Percentiles rank a stretch among this genome's conserved stretches.
Conservation (phyloP, 1,284 basidiomycete genomes). For the Erythrobasidium hasegawianum region DNA sequence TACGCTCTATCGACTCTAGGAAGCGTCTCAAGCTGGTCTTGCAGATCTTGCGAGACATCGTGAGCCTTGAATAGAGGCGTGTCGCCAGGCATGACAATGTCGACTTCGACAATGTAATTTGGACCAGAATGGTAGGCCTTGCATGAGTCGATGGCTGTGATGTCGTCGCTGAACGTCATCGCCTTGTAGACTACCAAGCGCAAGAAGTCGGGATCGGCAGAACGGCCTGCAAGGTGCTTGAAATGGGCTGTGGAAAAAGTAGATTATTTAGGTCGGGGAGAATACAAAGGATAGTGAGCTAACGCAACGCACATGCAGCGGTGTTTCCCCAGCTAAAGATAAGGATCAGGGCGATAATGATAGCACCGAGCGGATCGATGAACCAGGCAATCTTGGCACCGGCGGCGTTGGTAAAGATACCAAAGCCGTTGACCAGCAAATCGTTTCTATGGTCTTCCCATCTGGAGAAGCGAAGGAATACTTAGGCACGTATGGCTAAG, state of each 20-base stretch:
- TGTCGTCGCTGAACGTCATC: conserved; percentile 78
- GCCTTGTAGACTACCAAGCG: conserved; percentile 86
- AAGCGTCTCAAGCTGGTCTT: conserved; percentile 88
- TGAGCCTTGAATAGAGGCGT: conserved; percentile 90
- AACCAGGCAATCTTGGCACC: conserved; percentile 84
- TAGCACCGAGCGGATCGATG: conserved; percentile 60
- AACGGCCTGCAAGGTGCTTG: conserved; percentile 71
- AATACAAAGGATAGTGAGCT: not conserved
- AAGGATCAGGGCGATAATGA: conserved; percentile 65
- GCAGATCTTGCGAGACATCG: conserved; percentile 78
- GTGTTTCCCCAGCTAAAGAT: conserved; percentile 67
- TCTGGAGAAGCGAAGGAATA: conserved; percentile 11
- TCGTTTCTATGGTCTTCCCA: conserved; percentile 39
- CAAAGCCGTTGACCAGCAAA: conserved; percentile 52
- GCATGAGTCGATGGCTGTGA: conserved; percentile 49
- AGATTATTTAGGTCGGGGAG: conserved; percentile 39
- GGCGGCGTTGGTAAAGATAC: conserved; percentile 73
- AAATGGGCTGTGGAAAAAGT: conserved; percentile 52
- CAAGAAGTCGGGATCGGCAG: conserved; percentile 83
- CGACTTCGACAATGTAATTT: conserved; percentile 89
- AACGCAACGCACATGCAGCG: conserved; percentile 39
- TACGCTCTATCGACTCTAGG: conserved; percentile 73
- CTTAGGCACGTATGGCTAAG: no score
- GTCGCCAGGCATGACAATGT: conserved; percentile 85
- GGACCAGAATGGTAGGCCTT: conserved; percentile 52